Base-by-base conservation (phyloP, 2,329 filamentous ascomycete species). In the Colletotrichum tropicicola region DNA sequence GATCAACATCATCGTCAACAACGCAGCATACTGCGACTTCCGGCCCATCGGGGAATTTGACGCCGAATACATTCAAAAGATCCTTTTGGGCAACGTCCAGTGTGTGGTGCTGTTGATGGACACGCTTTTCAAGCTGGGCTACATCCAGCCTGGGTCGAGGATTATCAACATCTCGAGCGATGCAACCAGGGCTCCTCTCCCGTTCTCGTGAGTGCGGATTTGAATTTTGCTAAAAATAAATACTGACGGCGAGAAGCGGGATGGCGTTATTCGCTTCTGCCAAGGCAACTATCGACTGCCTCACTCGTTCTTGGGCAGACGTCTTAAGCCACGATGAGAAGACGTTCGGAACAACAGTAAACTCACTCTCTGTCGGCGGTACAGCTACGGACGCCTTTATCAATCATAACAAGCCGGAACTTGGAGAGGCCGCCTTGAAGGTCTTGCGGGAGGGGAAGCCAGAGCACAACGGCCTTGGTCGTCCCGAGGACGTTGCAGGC, bases 271-370 rank as follows among this genome's bases (percentile, higher is more conserved):
- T 78, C 43, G 66, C 70, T 1, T 72, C 77, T 0, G 70, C 72
- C 0, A 79, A 78, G 55, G 75, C 76, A 0, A 77, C 75, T 0
- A 73, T 75, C 0, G 77, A 78, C 41, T 75, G 74, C 0, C 56
- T 78, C 5, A 77, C 73, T n/a, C 70, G 75, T n/a, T 75, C 74
- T 6, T 79, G 76, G 75, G 71, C 74, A 5, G 72, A 77, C 17
- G 73, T 76, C 0, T 76, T 78, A 60, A 74, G 75, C 1, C 76
- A 72, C 10, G 75, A 78, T 3, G 72, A 76, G 6, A 70, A 68
- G 65, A 78, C 77, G 73, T 63, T 71, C 4, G 76, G 75, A 0
- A 78, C 76, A 0, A 78, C 75, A 0, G 76, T 75, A 5, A 78
- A 78, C 48, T 68, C 75, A 0, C 73, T 78, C 0, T 72, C 70